Percentiles rank a stretch among this genome's conserved stretches.
Conservation (phyloP, 2,329 filamentous ascomycete species). For the Neoscytalidium dimidiatum region DNA sequence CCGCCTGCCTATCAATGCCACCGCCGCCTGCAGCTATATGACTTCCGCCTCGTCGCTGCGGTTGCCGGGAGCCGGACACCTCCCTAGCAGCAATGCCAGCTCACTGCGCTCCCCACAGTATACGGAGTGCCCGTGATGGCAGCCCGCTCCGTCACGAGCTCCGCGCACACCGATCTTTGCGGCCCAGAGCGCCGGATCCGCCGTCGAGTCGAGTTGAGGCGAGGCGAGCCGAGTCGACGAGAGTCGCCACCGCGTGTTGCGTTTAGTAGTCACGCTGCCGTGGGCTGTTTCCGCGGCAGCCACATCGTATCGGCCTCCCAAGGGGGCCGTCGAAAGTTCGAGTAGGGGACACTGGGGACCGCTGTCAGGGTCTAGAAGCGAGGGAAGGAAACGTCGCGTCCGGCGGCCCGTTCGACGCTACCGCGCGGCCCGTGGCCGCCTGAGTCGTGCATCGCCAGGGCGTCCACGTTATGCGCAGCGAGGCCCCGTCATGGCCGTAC, state of each 20-base stretch:
- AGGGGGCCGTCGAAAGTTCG: neutral
- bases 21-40: neutral
- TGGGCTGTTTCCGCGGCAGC: constrained; percentile 8
- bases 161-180: neutral
- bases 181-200: neutral
- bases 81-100: neutral
- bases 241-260: constrained; percentile 12
- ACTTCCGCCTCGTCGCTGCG: neutral
- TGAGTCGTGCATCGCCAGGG: neutral
- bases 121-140: constrained; percentile 8
- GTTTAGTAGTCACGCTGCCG: constrained; percentile 8
- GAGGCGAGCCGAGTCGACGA: neutral
- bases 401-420: constrained; percentile 7
- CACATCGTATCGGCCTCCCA: neutral
- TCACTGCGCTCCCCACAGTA: constrained; percentile 9
- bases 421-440: constrained; percentile 10
- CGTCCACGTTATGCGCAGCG: neutral
- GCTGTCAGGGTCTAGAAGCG: constrained; percentile 5
- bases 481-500: neutral
- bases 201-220: no score
- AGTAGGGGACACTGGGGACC: neutral
- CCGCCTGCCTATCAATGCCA: constrained; percentile 2
- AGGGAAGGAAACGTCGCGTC: neutral
- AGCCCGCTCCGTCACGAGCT: neutral
- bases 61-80: neutral